Percentiles rank a stretch among this genome's conserved stretches.
These are phyloP conservation scores for Cyclotella atomus DNA, from an alignment of 108 stramenopile genomes.

Conservation along the genomic window DNA sequence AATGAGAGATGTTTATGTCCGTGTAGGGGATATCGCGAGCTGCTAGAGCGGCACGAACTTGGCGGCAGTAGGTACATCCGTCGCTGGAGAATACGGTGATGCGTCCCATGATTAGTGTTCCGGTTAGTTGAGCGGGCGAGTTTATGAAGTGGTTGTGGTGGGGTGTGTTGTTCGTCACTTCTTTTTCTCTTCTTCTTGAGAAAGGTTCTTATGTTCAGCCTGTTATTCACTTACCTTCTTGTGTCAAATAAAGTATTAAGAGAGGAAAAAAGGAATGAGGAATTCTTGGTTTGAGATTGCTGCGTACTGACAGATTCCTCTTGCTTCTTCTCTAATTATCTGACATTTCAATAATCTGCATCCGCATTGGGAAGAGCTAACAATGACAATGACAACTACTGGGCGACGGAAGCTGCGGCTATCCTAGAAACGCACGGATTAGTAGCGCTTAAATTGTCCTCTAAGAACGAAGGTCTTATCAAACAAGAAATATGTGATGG, in stretches of 20 bases:
- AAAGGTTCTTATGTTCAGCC: too few relatives aligned
- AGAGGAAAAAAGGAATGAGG: too few relatives aligned
- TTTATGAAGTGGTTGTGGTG: background rate
- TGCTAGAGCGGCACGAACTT: constrained; percentile 35
- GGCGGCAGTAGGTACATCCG: constrained; percentile 46
- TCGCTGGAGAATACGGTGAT: constrained; percentile 58
- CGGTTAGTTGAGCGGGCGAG: background rate
- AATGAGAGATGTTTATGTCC: constrained; percentile 38
- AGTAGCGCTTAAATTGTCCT: constrained; percentile 5
- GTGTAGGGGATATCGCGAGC: constrained; percentile 43
- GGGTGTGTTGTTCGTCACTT: background rate
- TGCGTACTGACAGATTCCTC: background rate
- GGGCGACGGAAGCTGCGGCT: constrained; percentile 16
- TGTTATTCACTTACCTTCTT: too few relatives aligned
- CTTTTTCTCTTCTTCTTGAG: too few relatives aligned
- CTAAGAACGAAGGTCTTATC: background rate
- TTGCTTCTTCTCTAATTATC: background rate
- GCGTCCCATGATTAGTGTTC: constrained; percentile 46
- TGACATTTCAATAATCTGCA: background rate
- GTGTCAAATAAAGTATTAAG: too few relatives aligned
- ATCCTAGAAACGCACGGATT: constrained; percentile 10
- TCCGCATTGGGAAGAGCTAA: background rate
- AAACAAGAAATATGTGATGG: background rate
- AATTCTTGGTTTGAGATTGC: background rate
- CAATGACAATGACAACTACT: background rate